A percentile compares a stretch with the other conserved stretches of the same genome.
phyloP scores from a whole-genome alignment of 768 basidiomycete species.

The Boletus barrowsii region DNA sequence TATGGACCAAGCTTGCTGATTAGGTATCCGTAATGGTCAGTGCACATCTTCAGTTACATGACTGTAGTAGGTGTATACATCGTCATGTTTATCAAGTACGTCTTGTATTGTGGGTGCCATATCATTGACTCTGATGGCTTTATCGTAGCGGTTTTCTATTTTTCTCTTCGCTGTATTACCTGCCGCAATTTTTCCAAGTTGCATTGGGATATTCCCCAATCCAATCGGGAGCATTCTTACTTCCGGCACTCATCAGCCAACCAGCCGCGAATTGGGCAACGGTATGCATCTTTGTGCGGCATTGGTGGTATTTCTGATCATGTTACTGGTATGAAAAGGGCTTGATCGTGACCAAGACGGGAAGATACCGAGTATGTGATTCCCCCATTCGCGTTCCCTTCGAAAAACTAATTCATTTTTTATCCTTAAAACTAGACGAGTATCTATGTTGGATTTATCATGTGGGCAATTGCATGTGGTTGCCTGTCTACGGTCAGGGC shows the following conservation, averaged over 20 bases:
- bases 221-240: background rate
- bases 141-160: slow-evolving; percentile 51
- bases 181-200: slow-evolving; percentile 75
- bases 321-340: background rate
- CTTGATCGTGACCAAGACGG: background rate
- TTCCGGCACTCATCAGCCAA: background rate
- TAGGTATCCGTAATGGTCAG: slow-evolving; percentile 27
- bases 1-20: background rate
- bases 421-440: background rate
- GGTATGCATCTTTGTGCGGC: background rate
- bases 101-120: background rate
- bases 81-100: slow-evolving; percentile 63
- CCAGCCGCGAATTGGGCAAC: background rate
- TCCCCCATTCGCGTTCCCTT: background rate
- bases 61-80: slow-evolving; percentile 69
- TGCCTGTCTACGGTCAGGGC: background rate
- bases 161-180: slow-evolving; percentile 63
- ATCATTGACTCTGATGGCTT: background rate
- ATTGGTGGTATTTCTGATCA: background rate
- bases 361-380: background rate
- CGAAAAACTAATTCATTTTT: background rate
- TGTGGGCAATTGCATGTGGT: background rate
- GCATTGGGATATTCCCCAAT: slow-evolving; percentile 43
- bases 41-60: slow-evolving; percentile 66
- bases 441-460: background rate